Evolutionary conservation across 805 yeast species (phyloP).

Genomic region (Sugiyamaella floridensis): DNA sequence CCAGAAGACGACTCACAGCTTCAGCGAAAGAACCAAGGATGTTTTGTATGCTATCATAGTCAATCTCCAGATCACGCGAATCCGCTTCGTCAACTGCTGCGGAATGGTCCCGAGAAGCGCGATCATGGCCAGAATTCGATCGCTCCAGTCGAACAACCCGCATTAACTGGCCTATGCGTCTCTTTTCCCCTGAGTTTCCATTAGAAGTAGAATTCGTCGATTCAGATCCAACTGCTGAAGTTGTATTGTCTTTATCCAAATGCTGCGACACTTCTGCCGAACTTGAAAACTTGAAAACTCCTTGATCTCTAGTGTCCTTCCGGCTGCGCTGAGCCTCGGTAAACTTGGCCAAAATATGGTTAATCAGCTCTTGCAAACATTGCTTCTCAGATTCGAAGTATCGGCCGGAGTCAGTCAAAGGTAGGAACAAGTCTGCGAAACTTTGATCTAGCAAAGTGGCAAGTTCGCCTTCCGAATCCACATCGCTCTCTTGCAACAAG

Average conservation of each 20-base stretch:
- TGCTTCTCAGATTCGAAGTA: conserved; percentile 70
- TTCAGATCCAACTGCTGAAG: neutral
- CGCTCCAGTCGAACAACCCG: conserved; percentile 1
- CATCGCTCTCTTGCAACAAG: conserved; percentile 36
- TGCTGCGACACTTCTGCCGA: neutral
- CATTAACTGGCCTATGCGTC: conserved; percentile 28
- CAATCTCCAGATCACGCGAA: conserved; percentile 24
- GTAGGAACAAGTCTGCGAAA: conserved; percentile 64
- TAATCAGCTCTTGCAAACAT: conserved; percentile 43
- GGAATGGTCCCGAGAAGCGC: conserved; percentile 2
- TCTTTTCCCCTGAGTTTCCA: conserved; percentile 25
- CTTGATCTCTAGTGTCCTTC: conserved; percentile 30
- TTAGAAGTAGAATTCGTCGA: neutral
- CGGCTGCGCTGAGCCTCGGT: conserved; percentile 36
- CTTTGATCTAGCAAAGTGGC: conserved; percentile 56
- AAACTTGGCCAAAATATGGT: conserved; percentile 40
- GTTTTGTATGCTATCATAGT: conserved; percentile 47
- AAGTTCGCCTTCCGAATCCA: conserved; percentile 37
- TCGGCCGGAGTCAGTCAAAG: conserved; percentile 55
- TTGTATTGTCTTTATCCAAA: neutral
- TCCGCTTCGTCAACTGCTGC: conserved; percentile 11
- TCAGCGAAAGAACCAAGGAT: conserved; percentile 69
- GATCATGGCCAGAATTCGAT: neutral
- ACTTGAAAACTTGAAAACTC: conserved; percentile 8
- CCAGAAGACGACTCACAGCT: conserved; percentile 68